A percentile compares a stretch with the other conserved stretches of the same genome.
phyloP scores from a whole-genome alignment of 176 grass and related monocot species.

The Raddia distichophylla region DNA sequence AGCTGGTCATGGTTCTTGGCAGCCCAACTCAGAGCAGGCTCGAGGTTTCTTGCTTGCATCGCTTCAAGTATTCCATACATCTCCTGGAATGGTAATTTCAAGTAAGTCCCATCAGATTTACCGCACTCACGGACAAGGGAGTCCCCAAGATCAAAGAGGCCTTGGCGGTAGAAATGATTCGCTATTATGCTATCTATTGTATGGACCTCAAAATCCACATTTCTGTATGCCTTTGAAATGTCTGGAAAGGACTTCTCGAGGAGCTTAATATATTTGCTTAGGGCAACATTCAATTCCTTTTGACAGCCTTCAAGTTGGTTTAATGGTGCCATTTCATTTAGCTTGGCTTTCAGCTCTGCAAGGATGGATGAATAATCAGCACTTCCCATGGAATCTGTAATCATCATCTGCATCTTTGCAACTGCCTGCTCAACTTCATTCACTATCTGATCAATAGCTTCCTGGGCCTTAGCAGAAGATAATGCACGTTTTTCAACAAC shows the following conservation, averaged over 20 bases:
- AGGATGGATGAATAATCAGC: constrained; percentile 57
- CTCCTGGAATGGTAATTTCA: constrained; percentile 76
- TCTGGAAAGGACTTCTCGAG: constrained; percentile 85
- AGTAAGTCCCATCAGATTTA: constrained; percentile 45
- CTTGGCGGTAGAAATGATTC: constrained; percentile 79
- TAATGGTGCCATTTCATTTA: constrained; percentile 57
- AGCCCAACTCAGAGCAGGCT: constrained; percentile 79
- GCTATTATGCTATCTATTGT: constrained; percentile 78
- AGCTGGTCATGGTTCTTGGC: constrained; percentile 62
- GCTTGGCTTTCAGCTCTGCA: constrained; percentile 59
- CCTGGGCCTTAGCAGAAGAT: constrained; percentile 56
- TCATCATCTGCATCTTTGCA: constrained; percentile 60
- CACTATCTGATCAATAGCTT: constrained; percentile 62
- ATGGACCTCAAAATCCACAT: constrained; percentile 68
- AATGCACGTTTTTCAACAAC: constrained; percentile 68
- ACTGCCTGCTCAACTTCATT: constrained; percentile 65
- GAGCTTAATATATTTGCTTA: constrained; percentile 73
- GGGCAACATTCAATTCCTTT: constrained; percentile 71
- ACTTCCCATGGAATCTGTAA: constrained; percentile 44
- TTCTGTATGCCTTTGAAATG: constrained; percentile 84
- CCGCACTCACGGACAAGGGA: constrained; percentile 60
- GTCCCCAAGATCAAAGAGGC: constrained; percentile 83
- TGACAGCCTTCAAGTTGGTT: constrained; percentile 73
- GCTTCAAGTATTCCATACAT: constrained; percentile 83
- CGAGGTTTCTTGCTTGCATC: constrained; percentile 74